phyloP scores from a whole-genome alignment of 768 basidiomycete species.

The Collybiopsis luxurians region DNA sequence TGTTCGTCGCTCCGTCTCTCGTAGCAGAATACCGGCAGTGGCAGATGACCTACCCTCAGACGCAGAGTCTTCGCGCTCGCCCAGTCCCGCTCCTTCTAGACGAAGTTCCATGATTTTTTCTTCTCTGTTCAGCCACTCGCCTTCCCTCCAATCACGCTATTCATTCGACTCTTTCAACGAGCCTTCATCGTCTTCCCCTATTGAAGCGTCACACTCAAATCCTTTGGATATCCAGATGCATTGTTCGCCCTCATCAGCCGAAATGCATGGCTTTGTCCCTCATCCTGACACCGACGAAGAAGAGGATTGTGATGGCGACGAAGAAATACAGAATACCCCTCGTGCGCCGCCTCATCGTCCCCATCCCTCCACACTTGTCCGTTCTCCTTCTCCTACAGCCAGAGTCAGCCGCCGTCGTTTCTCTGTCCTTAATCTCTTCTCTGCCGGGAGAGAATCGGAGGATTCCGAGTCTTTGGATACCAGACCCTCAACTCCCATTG shows the following conservation, averaged over 20 bases:
- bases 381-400: conserved; percentile 9
- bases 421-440: conserved; percentile 35
- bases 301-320: conserved; percentile 10
- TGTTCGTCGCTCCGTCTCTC: conserved; percentile 25
- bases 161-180: conserved; percentile 8
- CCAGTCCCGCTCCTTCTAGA: conserved; percentile 32
- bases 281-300: conserved; percentile 18
- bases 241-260: conserved; percentile 32
- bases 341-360: conserved; percentile 16
- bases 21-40: conserved; percentile 32
- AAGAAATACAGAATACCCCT: conserved; percentile 9
- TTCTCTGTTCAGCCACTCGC: conserved; percentile 2
- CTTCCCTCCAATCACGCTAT: conserved; percentile 3
- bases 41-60: conserved; percentile 30
- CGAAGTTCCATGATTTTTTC: conserved; percentile 25
- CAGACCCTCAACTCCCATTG: conserved; percentile 11
- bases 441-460: conserved; percentile 14
- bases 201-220: background rate
- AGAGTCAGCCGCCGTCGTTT: conserved; percentile 27
- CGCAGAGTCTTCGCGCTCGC: conserved; percentile 25
- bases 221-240: background rate
- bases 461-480: background rate
- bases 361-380: no score
- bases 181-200: background rate
- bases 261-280: conserved; percentile 23